These are phyloP conservation scores for Tuber borchii DNA, from an alignment of 495 filamentous ascomycete species.

Conservation along the genomic window DNA sequence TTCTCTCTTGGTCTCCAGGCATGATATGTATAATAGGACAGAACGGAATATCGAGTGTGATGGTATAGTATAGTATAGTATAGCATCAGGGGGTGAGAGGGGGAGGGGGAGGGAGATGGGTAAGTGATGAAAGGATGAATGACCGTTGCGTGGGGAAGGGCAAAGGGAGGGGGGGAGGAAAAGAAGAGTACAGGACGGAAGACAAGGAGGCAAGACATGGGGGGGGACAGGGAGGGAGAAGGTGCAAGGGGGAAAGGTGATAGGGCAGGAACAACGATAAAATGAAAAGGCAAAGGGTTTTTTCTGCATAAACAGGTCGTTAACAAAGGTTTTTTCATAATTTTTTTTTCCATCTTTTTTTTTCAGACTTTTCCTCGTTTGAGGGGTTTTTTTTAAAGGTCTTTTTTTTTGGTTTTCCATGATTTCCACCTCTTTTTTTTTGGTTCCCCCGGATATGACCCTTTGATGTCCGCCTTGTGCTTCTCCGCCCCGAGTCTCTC, in stretches of 20 bases:
- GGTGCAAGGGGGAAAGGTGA: background rate
- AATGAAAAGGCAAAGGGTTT: slow-evolving; percentile 2
- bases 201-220: background rate
- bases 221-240: background rate
- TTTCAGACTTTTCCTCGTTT: background rate
- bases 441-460: background rate
- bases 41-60: background rate
- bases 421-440: slow-evolving; percentile 3
- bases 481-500: background rate
- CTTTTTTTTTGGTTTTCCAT: background rate
- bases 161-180: background rate
- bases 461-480: background rate
- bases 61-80: background rate
- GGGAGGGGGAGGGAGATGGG: background rate
- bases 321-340: slow-evolving; percentile 6
- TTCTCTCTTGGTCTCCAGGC: background rate
- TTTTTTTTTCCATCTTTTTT: background rate
- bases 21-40: background rate
- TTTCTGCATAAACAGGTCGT: background rate
- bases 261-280: background rate
- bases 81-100: background rate
- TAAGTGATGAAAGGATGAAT: background rate
- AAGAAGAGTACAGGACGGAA: background rate
- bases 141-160: background rate
- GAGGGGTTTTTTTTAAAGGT: background rate